Conservation (phyloP, 768 basidiomycete species). For the Paxillus involutus region DNA sequence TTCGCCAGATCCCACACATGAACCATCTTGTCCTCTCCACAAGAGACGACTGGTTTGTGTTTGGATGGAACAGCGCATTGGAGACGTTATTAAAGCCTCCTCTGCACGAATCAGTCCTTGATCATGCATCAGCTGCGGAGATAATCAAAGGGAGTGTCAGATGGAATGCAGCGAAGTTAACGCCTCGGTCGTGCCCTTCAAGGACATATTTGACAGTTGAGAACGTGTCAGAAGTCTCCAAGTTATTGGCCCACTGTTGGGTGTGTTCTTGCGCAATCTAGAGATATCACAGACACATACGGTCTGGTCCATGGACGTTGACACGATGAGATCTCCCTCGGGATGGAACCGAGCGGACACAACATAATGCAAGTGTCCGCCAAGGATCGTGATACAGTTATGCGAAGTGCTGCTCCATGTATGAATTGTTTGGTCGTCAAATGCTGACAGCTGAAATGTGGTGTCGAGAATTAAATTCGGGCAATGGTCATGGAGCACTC, state of each 20-base stretch:
- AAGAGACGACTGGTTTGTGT: conserved; percentile 95
- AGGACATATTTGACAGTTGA: conserved; percentile 97
- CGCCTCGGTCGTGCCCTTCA: conserved; percentile 93
- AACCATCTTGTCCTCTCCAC: conserved; percentile 98
- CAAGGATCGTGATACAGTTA: conserved; percentile 97
- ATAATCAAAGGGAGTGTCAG: conserved; percentile 95
- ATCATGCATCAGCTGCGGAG: conserved; percentile 94
- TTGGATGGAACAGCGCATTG: conserved; percentile 95
- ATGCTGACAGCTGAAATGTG: conserved; percentile 66
- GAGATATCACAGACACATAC: conserved; percentile 99
- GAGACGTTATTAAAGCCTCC: conserved; percentile 99
- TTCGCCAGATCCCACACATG: conserved; percentile 98
- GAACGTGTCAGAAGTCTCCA: conserved; percentile 87
- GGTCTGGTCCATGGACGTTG: conserved; percentile 98
- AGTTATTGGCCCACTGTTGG: conserved; percentile 63
- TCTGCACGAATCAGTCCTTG: conserved; percentile 95
- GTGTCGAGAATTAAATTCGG: conserved; percentile 14
- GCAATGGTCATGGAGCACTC: conserved; percentile 34
- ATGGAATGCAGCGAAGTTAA: conserved; percentile 97
- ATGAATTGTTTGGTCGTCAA: conserved; percentile 98
- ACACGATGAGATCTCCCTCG: conserved; percentile 97
- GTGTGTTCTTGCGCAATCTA: conserved; percentile 86
- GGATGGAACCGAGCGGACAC: conserved; percentile 99
- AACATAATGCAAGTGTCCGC: conserved; percentile 99
- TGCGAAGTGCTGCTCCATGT: conserved; percentile 99